Evolutionary conservation across 2,329 filamentous ascomycete species (phyloP), one percentile per base, ranked within the genome.

Genomic region (Botrytis galanthina): DNA sequence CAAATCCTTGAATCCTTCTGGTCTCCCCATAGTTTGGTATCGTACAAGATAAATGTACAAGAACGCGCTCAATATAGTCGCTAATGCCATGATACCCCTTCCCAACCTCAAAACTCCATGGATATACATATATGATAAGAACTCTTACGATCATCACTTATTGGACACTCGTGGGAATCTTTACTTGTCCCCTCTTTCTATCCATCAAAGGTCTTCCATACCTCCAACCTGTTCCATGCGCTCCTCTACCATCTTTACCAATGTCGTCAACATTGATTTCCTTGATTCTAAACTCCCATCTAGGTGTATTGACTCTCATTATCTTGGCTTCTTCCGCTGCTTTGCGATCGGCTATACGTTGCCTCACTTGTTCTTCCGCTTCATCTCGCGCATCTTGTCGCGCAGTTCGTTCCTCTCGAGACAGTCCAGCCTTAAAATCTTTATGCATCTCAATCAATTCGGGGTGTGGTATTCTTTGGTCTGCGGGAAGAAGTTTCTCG

Each of bases 191-290:
- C 77, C 86, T 87, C 82, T 86, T 88, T 73, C 90, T 86, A 79
- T 92, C 90, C 79, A 88, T 85, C 75, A 85, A 84, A 18, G 90
- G 90, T 74, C 86, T 86, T 74, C 90, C 90, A 77, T 92, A 92
- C 74, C 89, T 84, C 86, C 87, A 89, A 32, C 90, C 90, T 3
- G 88, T 85, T 20, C 84, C 89, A 39, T 81, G 82, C 51, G 83
- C 82, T 7, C 85, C 83, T 74, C 87, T 85, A 35, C 90, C 90
- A 68, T 85, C 82, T 35, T 81, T 82, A 46, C 90, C 89, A 4
- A 86, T 87, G 72, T 85, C 83, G 69, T 91, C 87, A 9, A 86
- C 86, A 78, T 87, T 87, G 77, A 88, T 84, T 75, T 89, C 83
- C 79, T 86, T 86, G 80, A 92, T 88, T n/a, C 88, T 84, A 81